Base-by-base conservation (phyloP, 1,284 basidiomycete genomes). In the Ceratobasidium sp. region DNA sequence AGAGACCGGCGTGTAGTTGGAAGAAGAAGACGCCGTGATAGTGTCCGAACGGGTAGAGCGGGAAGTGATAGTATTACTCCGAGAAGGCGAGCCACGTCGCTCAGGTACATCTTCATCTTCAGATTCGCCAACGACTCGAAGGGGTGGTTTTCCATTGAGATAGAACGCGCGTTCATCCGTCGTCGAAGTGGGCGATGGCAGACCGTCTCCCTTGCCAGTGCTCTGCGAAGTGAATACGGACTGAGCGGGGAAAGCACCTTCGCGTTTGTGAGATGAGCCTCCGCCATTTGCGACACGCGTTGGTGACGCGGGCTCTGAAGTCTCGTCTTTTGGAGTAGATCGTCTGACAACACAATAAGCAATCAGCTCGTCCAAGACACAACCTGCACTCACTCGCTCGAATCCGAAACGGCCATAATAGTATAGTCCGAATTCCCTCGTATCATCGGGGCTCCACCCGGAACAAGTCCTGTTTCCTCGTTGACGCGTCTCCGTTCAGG, bases 381-480 rank as follows among this genome's bases (percentile, higher is more conserved):
- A 59, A 45, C 48, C n/a, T 33, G 19, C 5, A 71, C 67, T 71
- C 67, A 71, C 67, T 60, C 67, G 67, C 54, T 71, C 29, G 63
- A n/a, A 54, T 71, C 65, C n/a, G 64, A 60, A 29, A 71, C 74
- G 15, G 74, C 74, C 17, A 56, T 36, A 33, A 75, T 67, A 24
- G 74, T 63, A 47, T 75, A 71, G 24, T 71, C 74, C 47, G 74
- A 75, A 36, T 71, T 71, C 2, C 65, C 66, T 45, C 74, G 64
- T 27, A 56, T 50, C 24, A 75, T 22, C 29, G 51, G 60, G 47
- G 29, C 44, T 24, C 33, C 47, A 50, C 0, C 33, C 36, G 36
- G 36, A 11, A 41, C 36, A 41, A 41, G 36, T 41, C 36, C 11
- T 41, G 36, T 33, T n/a, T n/a, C 27, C 44, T 71, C 36, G 22